phyloP scores from a whole-genome alignment of 169 alveolate species.

The Plasmodium ovale region DNA sequence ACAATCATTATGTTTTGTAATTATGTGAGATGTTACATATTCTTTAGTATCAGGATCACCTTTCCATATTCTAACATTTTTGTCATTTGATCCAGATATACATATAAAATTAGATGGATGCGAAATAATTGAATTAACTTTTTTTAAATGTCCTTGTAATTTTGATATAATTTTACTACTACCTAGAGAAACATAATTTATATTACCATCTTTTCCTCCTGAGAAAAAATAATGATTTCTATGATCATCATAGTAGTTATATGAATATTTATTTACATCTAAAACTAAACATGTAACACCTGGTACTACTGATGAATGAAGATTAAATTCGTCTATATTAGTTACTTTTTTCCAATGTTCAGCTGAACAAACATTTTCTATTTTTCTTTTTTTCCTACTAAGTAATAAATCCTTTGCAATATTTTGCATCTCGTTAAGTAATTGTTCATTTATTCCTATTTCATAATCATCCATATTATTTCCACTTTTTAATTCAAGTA shows the following conservation, averaged over 20 bases:
- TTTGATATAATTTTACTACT: conserved; percentile 77
- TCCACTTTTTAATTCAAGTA: conserved; percentile 81
- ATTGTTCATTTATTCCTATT: conserved; percentile 80
- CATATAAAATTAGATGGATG: conserved; percentile 78
- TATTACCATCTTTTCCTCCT: conserved; percentile 89
- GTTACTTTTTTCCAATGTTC: conserved; percentile 73
- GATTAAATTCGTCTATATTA: conserved; percentile 79
- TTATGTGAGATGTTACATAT: conserved; percentile 77
- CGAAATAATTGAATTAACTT: conserved; percentile 79
- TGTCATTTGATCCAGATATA: conserved; percentile 86
- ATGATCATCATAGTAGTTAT: conserved; percentile 49
- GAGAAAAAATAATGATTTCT: conserved; percentile 80
- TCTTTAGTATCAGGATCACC: conserved; percentile 76
- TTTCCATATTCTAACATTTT: conserved; percentile 85
- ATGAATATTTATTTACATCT: conserved; percentile 54
- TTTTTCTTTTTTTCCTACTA: conserved; percentile 84
- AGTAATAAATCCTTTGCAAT: conserved; percentile 82
- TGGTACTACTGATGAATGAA: conserved; percentile 82
- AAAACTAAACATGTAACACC: conserved; percentile 81
- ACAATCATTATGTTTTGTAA: conserved; percentile 84
- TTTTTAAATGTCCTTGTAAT: conserved; percentile 82
- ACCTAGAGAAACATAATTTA: conserved; percentile 82
- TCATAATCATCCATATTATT: conserved; percentile 76
- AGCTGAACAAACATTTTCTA: conserved; percentile 31
- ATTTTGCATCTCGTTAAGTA: conserved; percentile 78